phyloP scores from a whole-genome alignment of 768 basidiomycete genomes.

The Astraeus odoratus region DNA sequence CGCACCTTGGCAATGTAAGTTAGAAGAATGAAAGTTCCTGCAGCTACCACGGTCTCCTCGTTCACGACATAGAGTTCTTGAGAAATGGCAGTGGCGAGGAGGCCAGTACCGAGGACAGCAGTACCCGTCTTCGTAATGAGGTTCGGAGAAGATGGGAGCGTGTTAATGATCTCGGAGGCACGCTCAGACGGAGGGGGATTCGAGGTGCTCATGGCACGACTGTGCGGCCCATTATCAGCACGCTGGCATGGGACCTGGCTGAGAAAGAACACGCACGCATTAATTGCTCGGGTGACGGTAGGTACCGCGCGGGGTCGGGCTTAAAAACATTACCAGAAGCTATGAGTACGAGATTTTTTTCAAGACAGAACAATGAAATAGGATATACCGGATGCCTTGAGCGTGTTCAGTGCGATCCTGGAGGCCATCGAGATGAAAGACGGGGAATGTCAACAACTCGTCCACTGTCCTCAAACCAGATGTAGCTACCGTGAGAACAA shows the following conservation, averaged over 20 bases:
- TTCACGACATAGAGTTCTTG: constrained; percentile 97
- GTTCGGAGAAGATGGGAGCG: constrained; percentile 74
- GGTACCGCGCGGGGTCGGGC: constrained; percentile 52
- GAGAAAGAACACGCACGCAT: constrained; percentile 35
- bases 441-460: constrained; percentile 6
- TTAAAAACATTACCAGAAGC: constrained; percentile 25
- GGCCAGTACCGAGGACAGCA: constrained; percentile 84
- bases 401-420: constrained; percentile 60
- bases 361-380: background rate
- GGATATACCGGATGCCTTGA: constrained; percentile 52
- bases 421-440: constrained; percentile 45
- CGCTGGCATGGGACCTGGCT: constrained; percentile 3
- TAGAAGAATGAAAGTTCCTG: constrained; percentile 79
- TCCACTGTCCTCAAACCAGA: constrained; percentile 3
- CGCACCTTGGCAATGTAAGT: constrained; percentile 75
- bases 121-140: constrained; percentile 94
- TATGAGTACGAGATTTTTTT: background rate
- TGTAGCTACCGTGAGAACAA: constrained; percentile 21
- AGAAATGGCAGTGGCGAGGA: constrained; percentile 87
- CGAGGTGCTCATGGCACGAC: constrained; percentile 61
- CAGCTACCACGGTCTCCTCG: constrained; percentile 87
- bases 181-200: constrained; percentile 76
- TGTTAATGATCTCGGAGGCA: constrained; percentile 86
- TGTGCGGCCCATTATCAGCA: constrained; percentile 23
- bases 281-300: constrained; percentile 37